Conservation (phyloP, 305 asterid species). For the Ilex paraguariensis region DNA sequence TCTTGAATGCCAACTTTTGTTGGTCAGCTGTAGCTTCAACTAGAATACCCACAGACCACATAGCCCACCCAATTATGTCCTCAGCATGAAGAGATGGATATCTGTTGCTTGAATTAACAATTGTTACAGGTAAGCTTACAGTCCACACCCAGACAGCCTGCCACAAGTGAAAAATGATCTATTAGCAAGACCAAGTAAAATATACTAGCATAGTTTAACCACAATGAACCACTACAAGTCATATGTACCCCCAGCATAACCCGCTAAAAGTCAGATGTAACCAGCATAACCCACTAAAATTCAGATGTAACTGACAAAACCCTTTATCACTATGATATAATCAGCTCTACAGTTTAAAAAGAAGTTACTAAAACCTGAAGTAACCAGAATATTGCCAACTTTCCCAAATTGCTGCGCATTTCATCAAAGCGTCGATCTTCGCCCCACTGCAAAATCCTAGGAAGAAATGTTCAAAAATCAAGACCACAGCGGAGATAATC, state of each 20-base stretch:
- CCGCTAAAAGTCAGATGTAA: too few relatives aligned
- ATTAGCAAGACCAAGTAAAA: neutral
- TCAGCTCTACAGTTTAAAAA: neutral
- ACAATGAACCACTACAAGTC: too few relatives aligned
- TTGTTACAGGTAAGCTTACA: slow-evolving; percentile 87
- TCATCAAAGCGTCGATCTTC: slow-evolving; percentile 92
- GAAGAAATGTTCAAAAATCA: slow-evolving; percentile 1
- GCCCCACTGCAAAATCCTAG: slow-evolving; percentile 87
- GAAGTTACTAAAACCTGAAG: slow-evolving; percentile 54
- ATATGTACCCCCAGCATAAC: too few relatives aligned
- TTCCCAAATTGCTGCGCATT: slow-evolving; percentile 72
- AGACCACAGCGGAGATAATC: neutral
- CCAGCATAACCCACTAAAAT: too few relatives aligned
- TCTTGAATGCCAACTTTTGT: slow-evolving; percentile 70
- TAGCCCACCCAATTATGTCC: slow-evolving; percentile 81
- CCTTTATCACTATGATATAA: too few relatives aligned
- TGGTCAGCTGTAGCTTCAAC: slow-evolving; percentile 89
- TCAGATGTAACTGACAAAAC: too few relatives aligned
- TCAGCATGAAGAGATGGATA: slow-evolving; percentile 56
- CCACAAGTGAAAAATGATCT: slow-evolving; percentile 2
- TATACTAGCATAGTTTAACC: too few relatives aligned
- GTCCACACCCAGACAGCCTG: slow-evolving; percentile 99
- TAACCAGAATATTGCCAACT: slow-evolving; percentile 73
- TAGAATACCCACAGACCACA: slow-evolving; percentile 60
- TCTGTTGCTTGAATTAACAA: slow-evolving; percentile 69